Conservation (phyloP, 345 rosid species). For the Gossypium turneri region DNA sequence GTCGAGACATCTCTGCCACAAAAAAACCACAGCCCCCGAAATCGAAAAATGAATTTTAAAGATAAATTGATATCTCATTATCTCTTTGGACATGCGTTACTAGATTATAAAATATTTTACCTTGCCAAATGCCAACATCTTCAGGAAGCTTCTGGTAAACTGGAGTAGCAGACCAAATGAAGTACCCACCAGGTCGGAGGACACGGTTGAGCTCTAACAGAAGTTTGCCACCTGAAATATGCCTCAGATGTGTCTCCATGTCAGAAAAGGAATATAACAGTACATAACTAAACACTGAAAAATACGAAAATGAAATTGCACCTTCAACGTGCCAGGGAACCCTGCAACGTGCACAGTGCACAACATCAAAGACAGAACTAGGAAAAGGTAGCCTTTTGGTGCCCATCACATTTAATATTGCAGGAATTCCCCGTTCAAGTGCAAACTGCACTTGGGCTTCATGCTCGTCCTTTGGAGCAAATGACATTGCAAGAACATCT, state of each 20-base stretch:
- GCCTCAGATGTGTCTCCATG: constrained; percentile 14
- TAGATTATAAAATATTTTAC: constrained; percentile 25
- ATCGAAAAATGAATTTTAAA: background rate
- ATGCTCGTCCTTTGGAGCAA: constrained; percentile 95
- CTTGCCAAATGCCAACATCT: constrained; percentile 85
- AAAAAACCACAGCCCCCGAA: constrained; percentile 10
- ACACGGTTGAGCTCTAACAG: constrained; percentile 89
- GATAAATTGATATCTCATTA: constrained; percentile 14
- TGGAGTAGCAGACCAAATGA: constrained; percentile 98
- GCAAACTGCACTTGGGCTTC: constrained; percentile 95
- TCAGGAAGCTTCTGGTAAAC: constrained; percentile 74
- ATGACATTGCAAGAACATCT: constrained; percentile 75
- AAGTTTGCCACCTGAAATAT: constrained; percentile 76
- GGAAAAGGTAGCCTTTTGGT: constrained; percentile 82
- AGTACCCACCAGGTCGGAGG: constrained; percentile 89
- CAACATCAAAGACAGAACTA: constrained; percentile 64
- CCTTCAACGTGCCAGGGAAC: constrained; percentile 98
- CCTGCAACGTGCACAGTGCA: constrained; percentile 93
- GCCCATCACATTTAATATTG: constrained; percentile 80
- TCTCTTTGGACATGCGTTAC: background rate
- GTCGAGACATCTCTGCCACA: constrained; percentile 63
- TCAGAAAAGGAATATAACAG: background rate
- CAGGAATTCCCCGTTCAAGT: constrained; percentile 89
- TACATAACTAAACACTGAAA: background rate
- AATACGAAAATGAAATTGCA: constrained; percentile 14